phyloP scores from a whole-genome alignment of 176 grass and related monocot genomes.

The Eleusine coracana region DNA sequence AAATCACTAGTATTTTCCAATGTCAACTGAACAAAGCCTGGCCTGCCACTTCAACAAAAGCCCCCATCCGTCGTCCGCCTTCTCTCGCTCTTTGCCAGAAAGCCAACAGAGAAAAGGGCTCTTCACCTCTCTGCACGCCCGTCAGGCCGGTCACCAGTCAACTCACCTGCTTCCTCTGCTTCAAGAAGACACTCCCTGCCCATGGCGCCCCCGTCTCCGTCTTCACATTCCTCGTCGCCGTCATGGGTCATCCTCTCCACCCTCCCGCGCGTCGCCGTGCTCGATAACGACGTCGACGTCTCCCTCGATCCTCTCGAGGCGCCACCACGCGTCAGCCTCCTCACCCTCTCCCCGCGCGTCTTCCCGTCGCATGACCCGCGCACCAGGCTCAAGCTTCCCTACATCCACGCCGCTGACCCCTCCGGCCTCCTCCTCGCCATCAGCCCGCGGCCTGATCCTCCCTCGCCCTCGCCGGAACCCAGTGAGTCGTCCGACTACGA shows the following conservation, averaged over 20 bases:
- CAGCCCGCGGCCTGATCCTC: neutral
- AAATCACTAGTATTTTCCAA: too few species aligned
- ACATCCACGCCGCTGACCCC: conserved; percentile 25
- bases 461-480: neutral
- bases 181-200: neutral
- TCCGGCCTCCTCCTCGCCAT: conserved; percentile 1
- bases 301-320: conserved; percentile 8
- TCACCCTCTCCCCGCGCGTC: conserved; percentile 14
- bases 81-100: too few species aligned
- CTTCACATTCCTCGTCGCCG: neutral
- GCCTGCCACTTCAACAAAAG: neutral
- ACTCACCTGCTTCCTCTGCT: neutral
- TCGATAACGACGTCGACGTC: neutral
- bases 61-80: too few species aligned
- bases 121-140: too few species aligned
- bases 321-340: conserved; percentile 9
- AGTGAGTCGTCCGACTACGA: neutral
- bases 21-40: too few species aligned
- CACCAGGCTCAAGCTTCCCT: neutral
- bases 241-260: conserved; percentile 34
- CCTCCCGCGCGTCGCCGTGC: neutral
- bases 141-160: too few species aligned
- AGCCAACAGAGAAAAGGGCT: too few species aligned
- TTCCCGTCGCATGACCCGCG: neutral
- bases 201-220: neutral